Evolutionary conservation across 345 rosid species (phyloP).

Genomic region (Rhodomyrtus tomentosa): DNA sequence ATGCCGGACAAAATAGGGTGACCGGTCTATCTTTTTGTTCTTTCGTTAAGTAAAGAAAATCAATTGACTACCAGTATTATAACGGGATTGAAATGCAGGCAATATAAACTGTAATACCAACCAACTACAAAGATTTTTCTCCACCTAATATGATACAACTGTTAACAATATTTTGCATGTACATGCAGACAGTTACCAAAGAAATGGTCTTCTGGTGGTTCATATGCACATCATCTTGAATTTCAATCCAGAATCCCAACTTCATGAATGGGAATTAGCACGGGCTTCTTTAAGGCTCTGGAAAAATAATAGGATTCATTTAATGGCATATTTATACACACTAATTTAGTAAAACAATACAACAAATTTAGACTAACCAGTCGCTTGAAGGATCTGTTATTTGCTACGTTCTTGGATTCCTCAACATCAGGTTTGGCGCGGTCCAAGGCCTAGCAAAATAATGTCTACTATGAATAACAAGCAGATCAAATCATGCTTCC

Average conservation of each 20-base stretch:
- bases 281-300: conserved; percentile 22
- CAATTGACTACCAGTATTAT: background rate
- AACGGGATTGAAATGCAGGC: background rate
- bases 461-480: background rate
- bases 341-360: background rate
- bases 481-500: background rate
- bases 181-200: background rate
- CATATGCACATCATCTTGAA: background rate
- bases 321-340: background rate
- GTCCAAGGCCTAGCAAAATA: conserved; percentile 35
- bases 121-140: background rate
- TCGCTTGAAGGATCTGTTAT: conserved; percentile 50
- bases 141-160: background rate
- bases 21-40: background rate
- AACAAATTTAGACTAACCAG: conserved; percentile 30
- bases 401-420: conserved; percentile 22
- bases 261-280: conserved; percentile 26
- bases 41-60: background rate
- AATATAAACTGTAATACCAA: background rate
- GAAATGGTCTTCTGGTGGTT: background rate
- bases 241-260: background rate
- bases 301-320: background rate
- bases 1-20: background rate
- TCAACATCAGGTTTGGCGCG: conserved; percentile 55
- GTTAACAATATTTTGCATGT: background rate